Evolutionary conservation across 352 stramenopile genomes (phyloP), one percentile per base, ranked within the genome.

Genomic region (Nothophytophthora sp.): DNA sequence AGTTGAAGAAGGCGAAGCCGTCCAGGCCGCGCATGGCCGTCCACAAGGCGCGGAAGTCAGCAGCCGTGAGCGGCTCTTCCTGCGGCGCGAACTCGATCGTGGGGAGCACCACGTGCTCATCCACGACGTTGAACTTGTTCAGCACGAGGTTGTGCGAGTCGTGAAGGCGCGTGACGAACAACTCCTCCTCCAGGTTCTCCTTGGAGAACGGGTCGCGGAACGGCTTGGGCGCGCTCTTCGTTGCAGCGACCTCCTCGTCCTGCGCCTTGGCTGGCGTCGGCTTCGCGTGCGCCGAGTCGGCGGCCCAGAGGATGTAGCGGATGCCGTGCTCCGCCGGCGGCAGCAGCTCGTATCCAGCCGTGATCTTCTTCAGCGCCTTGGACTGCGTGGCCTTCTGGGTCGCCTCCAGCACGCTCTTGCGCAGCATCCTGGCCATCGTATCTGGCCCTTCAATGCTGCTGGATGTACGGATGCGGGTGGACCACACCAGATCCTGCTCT

Each of bases 1-100:
- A 93, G 50, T 93, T 93, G 61, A 90, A 93, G 63, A 90, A 93
- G 52, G 76, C 74, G 44, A 93, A 91, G 12, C 74, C 83, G 43
- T 91, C 76, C 13, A 91, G 49, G 5, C 69, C 70, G 18, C 50
- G 34, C 76, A 93, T 93, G 28, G 62, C 64, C n/a, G 77, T 90
- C 78, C 76, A 91, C 70, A 82, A 75, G 13, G 83, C 83, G 5
- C 72, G 78, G 32, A 88, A 71, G 52, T 93, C 83, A 6, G 57
- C 54, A 11, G 32, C 22, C 15, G 46, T 69, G 6, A 93, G 53
- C 28, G 78, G 66, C 30, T 71, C 55, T 60, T 87, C 78, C 57
- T 93, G 83, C 40, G 60, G 55, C 19, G 81, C 73, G 60, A 84
- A 92, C 42, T 84, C 78, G 41, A 88, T 73, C 4, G 83, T 93